Percentiles rank a stretch among this genome's conserved stretches.
Conservation (phyloP, 2,329 filamentous ascomycete genomes). For the Colletotrichum limetticola region DNA sequence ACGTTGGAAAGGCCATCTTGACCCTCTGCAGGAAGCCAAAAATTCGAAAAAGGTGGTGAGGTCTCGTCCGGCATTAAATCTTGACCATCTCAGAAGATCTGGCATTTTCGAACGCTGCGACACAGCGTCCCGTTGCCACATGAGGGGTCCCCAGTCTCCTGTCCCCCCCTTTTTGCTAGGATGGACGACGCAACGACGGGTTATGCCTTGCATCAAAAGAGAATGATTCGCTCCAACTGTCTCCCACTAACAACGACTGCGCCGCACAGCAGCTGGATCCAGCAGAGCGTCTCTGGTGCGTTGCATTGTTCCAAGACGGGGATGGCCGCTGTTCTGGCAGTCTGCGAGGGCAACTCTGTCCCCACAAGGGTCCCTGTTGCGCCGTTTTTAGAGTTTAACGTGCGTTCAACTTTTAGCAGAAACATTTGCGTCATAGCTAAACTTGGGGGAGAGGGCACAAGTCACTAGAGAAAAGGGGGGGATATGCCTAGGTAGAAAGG, state of each 20-base stretch:
- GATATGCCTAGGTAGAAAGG: too few species aligned
- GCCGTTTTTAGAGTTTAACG: conserved; percentile 15
- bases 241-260: not conserved
- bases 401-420: conserved; percentile 19
- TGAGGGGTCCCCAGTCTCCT: not conserved
- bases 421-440: conserved; percentile 31
- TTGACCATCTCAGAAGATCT: not conserved
- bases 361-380: conserved; percentile 21
- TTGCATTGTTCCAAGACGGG: conserved; percentile 10
- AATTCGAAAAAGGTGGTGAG: not conserved
- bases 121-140: conserved; percentile 3
- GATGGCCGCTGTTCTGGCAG: not conserved
- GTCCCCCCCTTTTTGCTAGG: not conserved
- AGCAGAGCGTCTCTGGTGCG: not conserved
- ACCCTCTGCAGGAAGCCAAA: not conserved
- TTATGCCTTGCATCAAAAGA: not conserved
- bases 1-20: not conserved
- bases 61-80: too few species aligned
- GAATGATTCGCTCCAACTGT: not conserved
- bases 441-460: not conserved
- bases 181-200: not conserved
- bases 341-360: not conserved
- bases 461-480: not conserved
- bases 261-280: not conserved
- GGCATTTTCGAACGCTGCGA: not conserved